Percentiles rank a stretch among this genome's conserved stretches.
These are phyloP conservation scores for Saccharomycopsis malanga DNA, from an alignment of 805 yeast species.

Conservation along the genomic window DNA sequence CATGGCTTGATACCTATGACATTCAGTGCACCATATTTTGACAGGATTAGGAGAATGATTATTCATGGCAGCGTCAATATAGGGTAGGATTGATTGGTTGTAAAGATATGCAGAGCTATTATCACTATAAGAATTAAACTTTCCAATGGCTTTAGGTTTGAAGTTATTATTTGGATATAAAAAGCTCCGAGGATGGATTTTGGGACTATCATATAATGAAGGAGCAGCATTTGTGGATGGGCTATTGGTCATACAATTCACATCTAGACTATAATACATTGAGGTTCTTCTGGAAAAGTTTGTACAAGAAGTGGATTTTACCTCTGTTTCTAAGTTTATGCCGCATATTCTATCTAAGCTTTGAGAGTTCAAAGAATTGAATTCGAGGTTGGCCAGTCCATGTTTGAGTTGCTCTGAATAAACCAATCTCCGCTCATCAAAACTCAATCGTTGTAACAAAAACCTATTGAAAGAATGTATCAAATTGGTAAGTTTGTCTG, in stretches of 20 bases:
- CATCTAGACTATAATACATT: slow-evolving; percentile 37
- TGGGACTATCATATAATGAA: neutral
- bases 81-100: slow-evolving; percentile 39
- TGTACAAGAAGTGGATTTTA: slow-evolving; percentile 36
- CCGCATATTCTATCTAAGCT: slow-evolving; percentile 34
- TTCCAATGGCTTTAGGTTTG: neutral
- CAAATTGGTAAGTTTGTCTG: slow-evolving; percentile 36
- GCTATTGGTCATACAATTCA: slow-evolving; percentile 31
- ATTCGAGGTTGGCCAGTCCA: neutral
- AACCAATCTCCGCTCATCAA: slow-evolving; percentile 37
- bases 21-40: slow-evolving; percentile 46
- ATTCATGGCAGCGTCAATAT: slow-evolving; percentile 56
- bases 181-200: neutral
- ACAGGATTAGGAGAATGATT: slow-evolving; percentile 36
- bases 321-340: slow-evolving; percentile 36
- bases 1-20: slow-evolving; percentile 44
- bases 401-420: neutral
- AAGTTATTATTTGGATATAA: neutral
- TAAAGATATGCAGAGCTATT: slow-evolving; percentile 5
- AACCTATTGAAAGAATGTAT: slow-evolving; percentile 54
- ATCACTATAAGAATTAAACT: slow-evolving; percentile 4
- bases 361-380: neutral
- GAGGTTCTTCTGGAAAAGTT: slow-evolving; percentile 31
- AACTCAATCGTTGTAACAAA: slow-evolving; percentile 43
- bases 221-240: neutral